phyloP scores from a whole-genome alignment of 2,329 filamentous ascomycete species.

The Ophiognomonia clavigignenti-juglandacearum region DNA sequence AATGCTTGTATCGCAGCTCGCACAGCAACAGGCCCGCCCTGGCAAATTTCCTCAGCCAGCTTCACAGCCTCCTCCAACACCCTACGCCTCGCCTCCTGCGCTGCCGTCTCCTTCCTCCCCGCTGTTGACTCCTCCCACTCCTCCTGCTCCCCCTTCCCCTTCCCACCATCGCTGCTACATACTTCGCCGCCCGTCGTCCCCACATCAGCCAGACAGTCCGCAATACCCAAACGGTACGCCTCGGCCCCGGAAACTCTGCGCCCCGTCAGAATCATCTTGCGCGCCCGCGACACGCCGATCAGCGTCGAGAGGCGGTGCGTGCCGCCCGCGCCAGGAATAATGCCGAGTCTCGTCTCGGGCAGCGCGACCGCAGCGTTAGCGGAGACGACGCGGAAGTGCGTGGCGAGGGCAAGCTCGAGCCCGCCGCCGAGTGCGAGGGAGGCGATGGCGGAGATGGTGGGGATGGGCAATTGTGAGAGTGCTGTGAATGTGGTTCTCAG shows the following conservation, averaged over 20 bases:
- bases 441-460: conserved; percentile 82
- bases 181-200: too few relatives aligned
- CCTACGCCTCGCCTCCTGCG: conserved; percentile 55
- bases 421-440: conserved; percentile 87
- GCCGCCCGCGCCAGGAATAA: conserved; percentile 90
- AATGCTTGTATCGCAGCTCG: background rate
- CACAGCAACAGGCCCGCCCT: conserved; percentile 44
- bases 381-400: conserved; percentile 80
- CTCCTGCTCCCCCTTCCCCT: conserved; percentile 32
- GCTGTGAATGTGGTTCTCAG: conserved; percentile 71
- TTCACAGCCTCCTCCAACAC: conserved; percentile 73
- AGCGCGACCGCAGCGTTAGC: conserved; percentile 74
- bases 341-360: conserved; percentile 87
- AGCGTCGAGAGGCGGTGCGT: conserved; percentile 81
- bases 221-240: conserved; percentile 85
- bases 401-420: conserved; percentile 84
- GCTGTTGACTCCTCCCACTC: background rate
- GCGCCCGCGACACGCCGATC: conserved; percentile 74
- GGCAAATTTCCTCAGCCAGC: conserved; percentile 78
- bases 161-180: too few relatives aligned
- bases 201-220: conserved; percentile 85
- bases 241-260: conserved; percentile 77
- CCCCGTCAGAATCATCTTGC: conserved; percentile 86
- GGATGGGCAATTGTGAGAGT: conserved; percentile 72
- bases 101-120: background rate